Conservation (phyloP, 2,329 filamentous ascomycete genomes). For the Monilinia aucupariae region DNA sequence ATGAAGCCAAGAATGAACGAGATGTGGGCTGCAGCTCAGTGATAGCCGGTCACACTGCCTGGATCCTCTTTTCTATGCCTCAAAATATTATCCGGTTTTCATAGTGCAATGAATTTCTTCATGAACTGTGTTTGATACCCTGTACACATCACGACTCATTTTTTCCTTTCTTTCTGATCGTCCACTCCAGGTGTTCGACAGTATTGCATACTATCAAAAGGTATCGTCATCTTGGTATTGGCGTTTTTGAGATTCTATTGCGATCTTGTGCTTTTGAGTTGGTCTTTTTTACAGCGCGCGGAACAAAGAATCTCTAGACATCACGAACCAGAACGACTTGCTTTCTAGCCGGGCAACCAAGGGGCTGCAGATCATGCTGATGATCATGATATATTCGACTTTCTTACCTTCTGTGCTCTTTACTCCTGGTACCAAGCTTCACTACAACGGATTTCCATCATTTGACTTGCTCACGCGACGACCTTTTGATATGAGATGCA, state of each 20-base stretch:
- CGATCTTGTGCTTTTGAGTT: not conserved
- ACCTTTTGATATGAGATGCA: not conserved
- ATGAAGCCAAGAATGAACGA: conserved; percentile 53
- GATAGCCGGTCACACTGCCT: conserved; percentile 21
- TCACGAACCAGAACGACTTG: not conserved
- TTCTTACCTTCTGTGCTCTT: not conserved
- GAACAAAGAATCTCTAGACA: not conserved
- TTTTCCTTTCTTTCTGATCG: conserved; percentile 13
- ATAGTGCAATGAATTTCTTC: conserved; percentile 17
- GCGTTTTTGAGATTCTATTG: conserved; percentile 9
- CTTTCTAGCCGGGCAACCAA: not conserved
- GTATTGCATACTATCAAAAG: conserved; percentile 25
- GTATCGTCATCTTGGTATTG: conserved; percentile 8
- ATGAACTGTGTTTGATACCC: conserved; percentile 30
- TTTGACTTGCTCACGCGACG: not conserved
- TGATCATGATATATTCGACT: not conserved
- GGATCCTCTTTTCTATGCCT: not conserved
- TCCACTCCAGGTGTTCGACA: conserved; percentile 18
- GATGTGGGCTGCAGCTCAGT: conserved; percentile 49
- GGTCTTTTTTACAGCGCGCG: conserved; percentile 3
- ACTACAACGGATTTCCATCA: not conserved
- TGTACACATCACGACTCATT: conserved; percentile 26
- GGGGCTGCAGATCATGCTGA: conserved; percentile 1
- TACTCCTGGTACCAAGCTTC: not conserved
- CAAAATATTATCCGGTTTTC: not conserved